A percentile compares a stretch with the other conserved stretches of the same genome.
Conservation (phyloP, 805 yeast genomes). For the Starmerella etchellsii region DNA sequence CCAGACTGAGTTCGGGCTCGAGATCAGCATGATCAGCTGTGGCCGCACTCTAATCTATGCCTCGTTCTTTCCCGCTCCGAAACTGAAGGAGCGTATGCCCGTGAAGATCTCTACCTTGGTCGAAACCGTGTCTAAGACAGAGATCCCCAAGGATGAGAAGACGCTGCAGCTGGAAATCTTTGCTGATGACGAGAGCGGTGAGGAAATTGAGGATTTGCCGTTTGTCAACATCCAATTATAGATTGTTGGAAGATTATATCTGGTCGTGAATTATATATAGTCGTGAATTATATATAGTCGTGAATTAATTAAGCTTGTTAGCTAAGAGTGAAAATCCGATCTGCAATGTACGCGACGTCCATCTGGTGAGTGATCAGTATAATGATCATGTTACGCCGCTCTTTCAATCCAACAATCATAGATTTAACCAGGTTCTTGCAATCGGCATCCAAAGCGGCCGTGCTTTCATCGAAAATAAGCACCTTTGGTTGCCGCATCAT, state of each 20-base stretch:
- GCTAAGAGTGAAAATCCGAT: slow-evolving; percentile 31
- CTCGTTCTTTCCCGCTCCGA: slow-evolving; percentile 84
- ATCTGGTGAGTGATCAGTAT: slow-evolving; percentile 63
- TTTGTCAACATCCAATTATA: slow-evolving; percentile 44
- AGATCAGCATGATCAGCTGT: slow-evolving; percentile 79
- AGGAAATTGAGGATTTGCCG: slow-evolving; percentile 71
- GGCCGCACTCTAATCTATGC: slow-evolving; percentile 86
- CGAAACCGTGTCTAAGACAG: slow-evolving; percentile 74
- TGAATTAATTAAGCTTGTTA: no score
- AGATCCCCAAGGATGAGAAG: slow-evolving; percentile 57
- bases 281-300: no score
- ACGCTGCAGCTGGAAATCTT: slow-evolving; percentile 80
- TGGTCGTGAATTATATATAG: no score
- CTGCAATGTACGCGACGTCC: slow-evolving; percentile 50
- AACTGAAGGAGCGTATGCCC: slow-evolving; percentile 61
- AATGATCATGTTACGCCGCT: slow-evolving; percentile 33
- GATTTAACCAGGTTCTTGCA: slow-evolving; percentile 41
- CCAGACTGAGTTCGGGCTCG: slow-evolving; percentile 69
- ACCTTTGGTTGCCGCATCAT: slow-evolving; percentile 54
- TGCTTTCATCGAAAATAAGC: slow-evolving; percentile 69
- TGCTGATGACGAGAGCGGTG: slow-evolving; percentile 83
- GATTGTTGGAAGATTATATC: no score
- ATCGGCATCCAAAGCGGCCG: slow-evolving; percentile 69
- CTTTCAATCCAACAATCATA: slow-evolving; percentile 33
- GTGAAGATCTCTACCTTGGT: slow-evolving; percentile 62